Evolutionary conservation across 2,329 filamentous ascomycete species (phyloP), one percentile per base, ranked within the genome.

Genomic region (Calonectria montana): DNA sequence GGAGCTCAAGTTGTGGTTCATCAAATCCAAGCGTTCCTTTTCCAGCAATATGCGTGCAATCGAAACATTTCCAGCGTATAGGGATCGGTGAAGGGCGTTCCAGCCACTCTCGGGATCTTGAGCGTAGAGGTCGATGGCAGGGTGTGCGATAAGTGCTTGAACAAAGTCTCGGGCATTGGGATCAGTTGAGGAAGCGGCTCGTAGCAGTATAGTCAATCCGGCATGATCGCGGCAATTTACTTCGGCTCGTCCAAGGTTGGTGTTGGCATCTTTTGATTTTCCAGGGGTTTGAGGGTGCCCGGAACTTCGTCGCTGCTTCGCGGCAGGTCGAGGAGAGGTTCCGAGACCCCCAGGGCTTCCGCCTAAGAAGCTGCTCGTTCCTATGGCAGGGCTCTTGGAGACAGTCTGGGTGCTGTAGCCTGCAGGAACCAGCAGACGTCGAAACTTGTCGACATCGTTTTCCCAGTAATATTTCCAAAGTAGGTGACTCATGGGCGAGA

Each of bases 401-500:
- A 87, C 82, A 71, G 86, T 81, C 78, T 90, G 90, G 74, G 87
- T 81, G 81, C 86, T 89, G 83, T 88, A 89, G 81, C 89, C 88
- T 85, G 93, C 89, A 83, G 91, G 91, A 81, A 92, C 92, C 90
- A 99, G 90, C 82, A 97, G 91, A 87, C 93, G 93, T 87, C 94
- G 93, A 90, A 99, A 98, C 82, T 88, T 92, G 84, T 97, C 96
- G 91, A 98, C 94, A 91, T 99, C 95, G 90, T 98, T 94, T 91
- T 98, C 94, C 88, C 97, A 93, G 84, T 96, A 98, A 84, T 91
- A 94, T 90, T 95, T 96, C 96, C 96, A 98, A 84, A 99, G 92
- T 91, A 94, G 91, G 88, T 95, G 93, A 93, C 94, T 98, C 96
- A 98, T 97, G 91, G 91, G 83, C 80, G 75, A 75, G 77, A 70